Evolutionary conservation across 1,139 yeast species (phyloP).

Genomic region (Hansenula anomala): DNA sequence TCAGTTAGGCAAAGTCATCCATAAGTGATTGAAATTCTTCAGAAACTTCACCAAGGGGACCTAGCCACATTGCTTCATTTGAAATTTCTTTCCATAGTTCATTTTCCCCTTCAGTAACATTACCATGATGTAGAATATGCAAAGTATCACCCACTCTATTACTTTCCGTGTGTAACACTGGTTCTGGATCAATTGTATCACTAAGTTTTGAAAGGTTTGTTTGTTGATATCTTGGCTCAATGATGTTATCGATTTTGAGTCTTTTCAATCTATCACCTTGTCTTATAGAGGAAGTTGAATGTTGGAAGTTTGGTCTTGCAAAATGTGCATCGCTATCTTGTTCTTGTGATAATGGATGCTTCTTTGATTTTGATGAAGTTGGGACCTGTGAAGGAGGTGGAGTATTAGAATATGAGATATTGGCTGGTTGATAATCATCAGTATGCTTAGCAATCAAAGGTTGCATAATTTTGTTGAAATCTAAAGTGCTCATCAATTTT

Average conservation of each 20-base stretch:
- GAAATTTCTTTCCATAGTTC: slow-evolving; percentile 74
- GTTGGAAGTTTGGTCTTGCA: neutral
- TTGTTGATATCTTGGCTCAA: slow-evolving; percentile 8
- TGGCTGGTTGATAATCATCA: slow-evolving; percentile 33
- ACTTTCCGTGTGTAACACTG: slow-evolving; percentile 7
- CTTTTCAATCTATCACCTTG: slow-evolving; percentile 2
- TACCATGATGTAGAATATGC: slow-evolving; percentile 21
- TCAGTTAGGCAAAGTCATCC: slow-evolving; percentile 11
- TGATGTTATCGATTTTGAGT: slow-evolving; percentile 13
- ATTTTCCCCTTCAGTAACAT: slow-evolving; percentile 41
- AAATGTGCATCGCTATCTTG: too few relatives aligned
- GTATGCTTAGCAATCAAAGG: slow-evolving; percentile 54
- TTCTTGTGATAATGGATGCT: neutral
- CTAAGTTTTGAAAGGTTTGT: neutral
- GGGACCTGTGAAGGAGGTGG: neutral
- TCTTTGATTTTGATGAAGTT: neutral
- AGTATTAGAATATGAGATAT: neutral
- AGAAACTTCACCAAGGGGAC: slow-evolving; percentile 29
- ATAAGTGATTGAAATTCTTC: slow-evolving; percentile 27
- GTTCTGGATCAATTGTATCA: neutral
- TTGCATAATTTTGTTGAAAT: slow-evolving; percentile 62
- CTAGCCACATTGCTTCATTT: slow-evolving; percentile 69
- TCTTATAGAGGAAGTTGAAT: slow-evolving; percentile 1
- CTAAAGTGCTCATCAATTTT: slow-evolving; percentile 58
- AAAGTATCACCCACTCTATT: slow-evolving; percentile 15